phyloP scores from a whole-genome alignment of 352 stramenopile species.

The Aphanomyces astaci region DNA sequence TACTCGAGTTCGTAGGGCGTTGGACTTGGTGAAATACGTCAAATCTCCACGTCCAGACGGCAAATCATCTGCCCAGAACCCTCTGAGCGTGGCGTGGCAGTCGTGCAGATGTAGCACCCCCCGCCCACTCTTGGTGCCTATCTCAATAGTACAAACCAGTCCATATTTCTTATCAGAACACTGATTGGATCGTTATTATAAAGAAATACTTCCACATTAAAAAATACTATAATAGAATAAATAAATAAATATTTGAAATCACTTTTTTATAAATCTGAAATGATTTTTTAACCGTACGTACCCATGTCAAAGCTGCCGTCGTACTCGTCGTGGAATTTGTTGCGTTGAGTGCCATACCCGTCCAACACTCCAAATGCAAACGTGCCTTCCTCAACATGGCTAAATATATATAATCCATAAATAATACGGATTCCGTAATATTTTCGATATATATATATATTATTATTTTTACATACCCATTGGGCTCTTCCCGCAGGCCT shows the following conservation, averaged over 20 bases:
- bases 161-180: too few species aligned
- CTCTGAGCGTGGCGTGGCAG: conserved; percentile 36
- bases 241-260: too few species aligned
- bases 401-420: too few species aligned
- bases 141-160: conserved; percentile 22
- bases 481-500: conserved; percentile 35
- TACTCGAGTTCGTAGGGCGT: not conserved
- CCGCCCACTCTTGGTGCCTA: conserved; percentile 29
- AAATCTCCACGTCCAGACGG: conserved; percentile 56
- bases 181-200: too few species aligned
- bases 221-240: too few species aligned
- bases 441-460: too few species aligned
- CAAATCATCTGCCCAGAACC: conserved; percentile 58
- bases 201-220: too few species aligned
- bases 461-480: conserved; percentile 31
- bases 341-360: conserved; percentile 32
- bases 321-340: conserved; percentile 46
- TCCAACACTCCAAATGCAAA: conserved; percentile 45
- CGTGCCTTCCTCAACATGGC: conserved; percentile 29
- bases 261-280: too few species aligned
- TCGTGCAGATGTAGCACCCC: conserved; percentile 32
- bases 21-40: conserved; percentile 31
- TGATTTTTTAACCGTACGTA: too few species aligned
- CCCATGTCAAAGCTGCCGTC: conserved; percentile 54
- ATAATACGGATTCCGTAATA: too few species aligned